phyloP scores from a whole-genome alignment of 78 protist genomes.

The Protostelium mycophagum region DNA sequence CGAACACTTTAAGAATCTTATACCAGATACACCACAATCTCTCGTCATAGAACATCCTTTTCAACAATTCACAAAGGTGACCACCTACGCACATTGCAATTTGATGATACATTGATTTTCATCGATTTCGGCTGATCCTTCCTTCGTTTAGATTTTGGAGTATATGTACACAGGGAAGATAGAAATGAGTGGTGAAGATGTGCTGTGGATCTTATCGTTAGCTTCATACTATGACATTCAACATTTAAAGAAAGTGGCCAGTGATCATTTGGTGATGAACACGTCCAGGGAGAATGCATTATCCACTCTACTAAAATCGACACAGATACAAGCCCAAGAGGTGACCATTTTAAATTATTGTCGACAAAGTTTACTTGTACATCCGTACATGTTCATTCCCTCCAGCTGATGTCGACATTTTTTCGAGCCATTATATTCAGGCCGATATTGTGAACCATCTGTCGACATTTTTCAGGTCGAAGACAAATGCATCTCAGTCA shows the following conservation, averaged over 20 bases:
- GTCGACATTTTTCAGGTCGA: no score
- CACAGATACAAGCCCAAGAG: neutral
- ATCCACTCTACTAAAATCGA: neutral
- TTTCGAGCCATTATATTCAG: no score
- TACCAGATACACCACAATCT: neutral
- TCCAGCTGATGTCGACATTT: no score
- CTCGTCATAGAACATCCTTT: neutral
- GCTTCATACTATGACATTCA: neutral
- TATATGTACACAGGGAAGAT: neutral
- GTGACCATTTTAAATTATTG: no score
- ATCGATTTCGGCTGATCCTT: no score
- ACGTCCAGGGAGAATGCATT: neutral
- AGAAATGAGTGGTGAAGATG: neutral
- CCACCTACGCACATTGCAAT: no score
- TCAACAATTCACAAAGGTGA: neutral
- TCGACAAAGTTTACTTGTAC: no score
- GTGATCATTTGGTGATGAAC: neutral
- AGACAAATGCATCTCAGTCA: neutral
- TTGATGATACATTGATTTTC: neutral
- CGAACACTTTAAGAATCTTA: neutral
- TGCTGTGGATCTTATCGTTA: neutral
- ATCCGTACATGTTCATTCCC: no score
- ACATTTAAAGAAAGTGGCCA: neutral
- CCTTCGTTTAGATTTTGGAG: neutral
- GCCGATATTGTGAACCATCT: no score